Evolutionary conservation across 768 basidiomycete species (phyloP), one percentile per base, ranked within the genome.

Genomic region (Amanita inopinata): DNA sequence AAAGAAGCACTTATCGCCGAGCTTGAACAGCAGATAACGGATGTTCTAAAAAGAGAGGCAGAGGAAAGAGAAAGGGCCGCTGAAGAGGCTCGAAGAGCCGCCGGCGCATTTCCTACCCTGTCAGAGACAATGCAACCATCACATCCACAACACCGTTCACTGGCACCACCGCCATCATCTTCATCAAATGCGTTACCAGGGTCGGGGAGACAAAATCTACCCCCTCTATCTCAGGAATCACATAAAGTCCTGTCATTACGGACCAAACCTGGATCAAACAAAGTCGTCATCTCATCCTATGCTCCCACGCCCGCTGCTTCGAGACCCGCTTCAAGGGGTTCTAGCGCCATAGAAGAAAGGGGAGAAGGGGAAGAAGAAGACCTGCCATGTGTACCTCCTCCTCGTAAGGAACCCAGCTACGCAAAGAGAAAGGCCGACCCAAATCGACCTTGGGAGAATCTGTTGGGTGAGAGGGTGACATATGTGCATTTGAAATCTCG

Each of bases 101-200:
- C 62, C 18, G 80, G 81, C 2, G 77, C 75, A 0, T 85, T 85
- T 53, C 82, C 82, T 14, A 61, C 65, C 10, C 69, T 85, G 19
- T 47, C 56, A 2, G 59, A 53, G 25, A 27, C 33, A 9, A 33
- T 28, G 25, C 44, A 31, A 14, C 27, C 20, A 33, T 35, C 11
- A 1, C 14, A 5, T 12, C 47, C 30, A n/a, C 46, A 38, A 19
- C 47, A 34, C 20, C 45, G 35, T 4, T 35, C 17, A 34, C 51
- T 9, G 39, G 17, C 18, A 33, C n/a, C n/a, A n/a, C n/a, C n/a
- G n/a, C n/a, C n/a, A 22, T 2, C 2, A n/a, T 2, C 6, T 12
- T 6, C 14, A 19, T 31, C 18, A 30, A 42, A 22, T 6, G 17
- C 36, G 11, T 12, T n/a, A n/a, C 20, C 19, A 27, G 3, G 38